Evolutionary conservation across 257 asterid genomes (phyloP).

Genomic region (Paulownia fortunei): DNA sequence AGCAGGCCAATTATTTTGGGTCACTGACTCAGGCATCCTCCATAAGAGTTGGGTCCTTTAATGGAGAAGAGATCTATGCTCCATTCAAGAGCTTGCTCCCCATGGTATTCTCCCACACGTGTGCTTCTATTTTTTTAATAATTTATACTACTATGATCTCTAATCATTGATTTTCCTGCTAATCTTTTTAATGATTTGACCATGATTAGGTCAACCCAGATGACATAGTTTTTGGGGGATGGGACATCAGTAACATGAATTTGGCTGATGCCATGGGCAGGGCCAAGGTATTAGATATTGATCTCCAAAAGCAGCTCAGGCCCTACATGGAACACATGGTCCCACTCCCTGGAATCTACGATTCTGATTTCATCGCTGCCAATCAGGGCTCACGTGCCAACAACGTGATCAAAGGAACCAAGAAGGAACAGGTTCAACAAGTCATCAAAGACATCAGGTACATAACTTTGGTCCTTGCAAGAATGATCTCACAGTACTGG

Average conservation of each 20-base stretch:
- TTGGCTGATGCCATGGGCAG: constrained; percentile 98
- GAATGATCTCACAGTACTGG: too few relatives aligned
- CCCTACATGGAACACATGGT: constrained; percentile 98
- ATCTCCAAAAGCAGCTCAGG: constrained; percentile 92
- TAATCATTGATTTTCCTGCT: neutral
- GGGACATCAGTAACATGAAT: constrained; percentile 98
- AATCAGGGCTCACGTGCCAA: constrained; percentile 95
- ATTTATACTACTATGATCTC: neutral
- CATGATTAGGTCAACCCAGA: constrained; percentile 81
- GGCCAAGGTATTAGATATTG: constrained; percentile 89
- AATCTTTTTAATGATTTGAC: constrained; percentile 30
- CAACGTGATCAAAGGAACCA: constrained; percentile 84
- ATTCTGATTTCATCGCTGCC: constrained; percentile 98
- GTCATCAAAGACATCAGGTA: constrained; percentile 86
- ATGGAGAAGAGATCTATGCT: constrained; percentile 97
- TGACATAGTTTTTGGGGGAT: constrained; percentile 93
- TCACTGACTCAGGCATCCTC: constrained; percentile 94
- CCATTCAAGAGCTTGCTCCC: constrained; percentile 98
- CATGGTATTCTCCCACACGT: constrained; percentile 56
- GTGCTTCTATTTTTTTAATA: neutral
- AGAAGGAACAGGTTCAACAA: constrained; percentile 82
- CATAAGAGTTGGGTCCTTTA: constrained; percentile 88
- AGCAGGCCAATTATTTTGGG: constrained; percentile 93
- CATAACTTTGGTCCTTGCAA: neutral
- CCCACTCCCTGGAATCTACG: constrained; percentile 97